Evolutionary conservation across 2,329 filamentous ascomycete species (phyloP).

Genomic region (Plenodomus tracheiphilus): DNA sequence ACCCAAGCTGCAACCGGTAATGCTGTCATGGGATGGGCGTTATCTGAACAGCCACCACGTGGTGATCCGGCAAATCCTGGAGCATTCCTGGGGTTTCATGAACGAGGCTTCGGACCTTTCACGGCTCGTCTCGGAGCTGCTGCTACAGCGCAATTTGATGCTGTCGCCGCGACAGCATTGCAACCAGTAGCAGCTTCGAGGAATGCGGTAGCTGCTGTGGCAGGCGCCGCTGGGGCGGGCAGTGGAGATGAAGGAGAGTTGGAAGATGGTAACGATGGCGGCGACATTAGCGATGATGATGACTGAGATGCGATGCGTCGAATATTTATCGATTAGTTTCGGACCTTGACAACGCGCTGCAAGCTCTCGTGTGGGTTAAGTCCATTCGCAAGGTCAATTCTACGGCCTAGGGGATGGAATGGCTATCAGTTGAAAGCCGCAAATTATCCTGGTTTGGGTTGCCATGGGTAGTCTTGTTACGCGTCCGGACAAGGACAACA

Average conservation of each 20-base stretch:
- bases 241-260: neutral
- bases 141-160: constrained; percentile 5
- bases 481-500: too few relatives aligned
- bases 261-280: neutral
- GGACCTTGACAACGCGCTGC: too few relatives aligned
- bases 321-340: too few relatives aligned
- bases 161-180: constrained; percentile 6
- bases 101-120: constrained; percentile 9
- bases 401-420: too few relatives aligned
- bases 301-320: too few relatives aligned
- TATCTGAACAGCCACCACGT: constrained; percentile 6
- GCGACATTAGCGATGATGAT: too few relatives aligned
- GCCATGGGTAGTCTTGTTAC: too few relatives aligned
- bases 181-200: constrained; percentile 2
- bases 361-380: too few relatives aligned
- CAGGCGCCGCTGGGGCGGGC: neutral
- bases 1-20: constrained; percentile 11
- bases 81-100: constrained; percentile 13
- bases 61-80: constrained; percentile 10
- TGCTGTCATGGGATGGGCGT: constrained; percentile 17
- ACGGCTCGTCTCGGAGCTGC: constrained; percentile 7
- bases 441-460: too few relatives aligned
- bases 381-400: too few relatives aligned
- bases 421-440: too few relatives aligned
- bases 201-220: neutral